A percentile compares a stretch with the other conserved stretches of the same genome.
Conservation (phyloP, 1,284 basidiomycete genomes). For the Cryptococcus sp. region DNA sequence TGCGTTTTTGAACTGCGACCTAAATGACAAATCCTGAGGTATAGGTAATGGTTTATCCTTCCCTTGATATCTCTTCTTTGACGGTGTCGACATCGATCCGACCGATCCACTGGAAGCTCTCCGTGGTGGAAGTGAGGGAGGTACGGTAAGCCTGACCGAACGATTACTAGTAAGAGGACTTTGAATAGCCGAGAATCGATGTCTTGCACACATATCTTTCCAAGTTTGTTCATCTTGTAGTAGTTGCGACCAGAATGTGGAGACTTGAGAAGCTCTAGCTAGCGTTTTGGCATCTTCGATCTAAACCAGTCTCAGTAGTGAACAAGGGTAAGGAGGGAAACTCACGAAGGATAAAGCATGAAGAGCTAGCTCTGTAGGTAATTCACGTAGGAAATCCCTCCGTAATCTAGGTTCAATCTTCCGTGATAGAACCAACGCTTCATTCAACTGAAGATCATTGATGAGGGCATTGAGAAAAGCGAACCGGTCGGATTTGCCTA, state of each 20-base stretch:
- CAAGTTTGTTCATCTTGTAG: slow-evolving; percentile 80
- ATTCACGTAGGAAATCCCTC: slow-evolving; percentile 74
- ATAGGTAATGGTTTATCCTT: background rate
- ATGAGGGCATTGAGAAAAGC: slow-evolving; percentile 63
- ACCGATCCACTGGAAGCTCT: background rate
- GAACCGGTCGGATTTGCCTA: slow-evolving; percentile 49
- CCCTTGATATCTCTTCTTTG: background rate
- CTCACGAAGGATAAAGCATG: slow-evolving; percentile 67
- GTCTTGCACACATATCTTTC: slow-evolving; percentile 68
- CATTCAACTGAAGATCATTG: slow-evolving; percentile 62
- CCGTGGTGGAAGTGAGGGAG: background rate
- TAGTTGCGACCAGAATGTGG: slow-evolving; percentile 69
- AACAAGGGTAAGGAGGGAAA: slow-evolving; percentile 4
- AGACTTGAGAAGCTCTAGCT: slow-evolving; percentile 67
- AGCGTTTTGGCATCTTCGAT: slow-evolving; percentile 76
- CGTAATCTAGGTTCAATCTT: slow-evolving; percentile 73
- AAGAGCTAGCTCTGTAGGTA: slow-evolving; percentile 79
- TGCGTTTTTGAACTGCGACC: slow-evolving; percentile 65
- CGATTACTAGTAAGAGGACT: slow-evolving; percentile 3
- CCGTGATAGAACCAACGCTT: slow-evolving; percentile 72
- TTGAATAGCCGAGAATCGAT: slow-evolving; percentile 50
- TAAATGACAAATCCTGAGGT: slow-evolving; percentile 18
- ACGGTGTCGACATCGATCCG: background rate
- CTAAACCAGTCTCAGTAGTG: slow-evolving; percentile 9
- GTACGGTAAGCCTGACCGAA: background rate